A percentile compares a stretch with the other conserved stretches of the same genome.
Evolutionary conservation across 2,329 filamentous ascomycete genomes (phyloP).

Genomic region (Gaeumannomyces tritici): DNA sequence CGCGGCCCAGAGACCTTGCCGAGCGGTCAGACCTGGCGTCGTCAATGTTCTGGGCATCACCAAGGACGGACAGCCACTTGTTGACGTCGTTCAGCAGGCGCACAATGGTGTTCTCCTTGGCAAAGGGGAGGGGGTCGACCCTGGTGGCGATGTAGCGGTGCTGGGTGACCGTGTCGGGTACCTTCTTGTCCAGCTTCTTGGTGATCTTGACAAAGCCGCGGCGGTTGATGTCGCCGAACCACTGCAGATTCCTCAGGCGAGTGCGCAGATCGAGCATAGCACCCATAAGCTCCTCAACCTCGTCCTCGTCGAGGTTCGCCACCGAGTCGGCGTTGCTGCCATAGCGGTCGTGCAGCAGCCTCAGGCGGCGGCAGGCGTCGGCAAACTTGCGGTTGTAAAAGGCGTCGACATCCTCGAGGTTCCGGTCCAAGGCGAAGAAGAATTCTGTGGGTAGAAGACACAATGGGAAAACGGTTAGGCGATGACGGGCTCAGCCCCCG

Average conservation of each 20-base stretch:
- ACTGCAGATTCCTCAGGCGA: constrained; percentile 83
- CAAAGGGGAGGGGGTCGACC: constrained; percentile 81
- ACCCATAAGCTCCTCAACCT: constrained; percentile 83
- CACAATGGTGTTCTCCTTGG: constrained; percentile 52
- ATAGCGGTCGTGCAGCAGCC: constrained; percentile 80
- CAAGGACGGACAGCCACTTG: constrained; percentile 78
- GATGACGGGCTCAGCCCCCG: constrained; percentile 19
- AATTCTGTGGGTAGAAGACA: constrained; percentile 56
- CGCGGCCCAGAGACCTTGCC: constrained; percentile 64
- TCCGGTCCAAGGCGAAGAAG: constrained; percentile 92
- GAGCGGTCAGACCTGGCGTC: constrained; percentile 69
- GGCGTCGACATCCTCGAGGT: constrained; percentile 89
- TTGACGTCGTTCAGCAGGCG: constrained; percentile 59
- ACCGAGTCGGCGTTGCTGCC: constrained; percentile 61
- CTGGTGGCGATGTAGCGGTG: constrained; percentile 82
- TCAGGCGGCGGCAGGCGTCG: constrained; percentile 74
- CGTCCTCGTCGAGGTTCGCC: constrained; percentile 72
- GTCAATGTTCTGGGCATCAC: constrained; percentile 66
- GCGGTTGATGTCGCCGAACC: constrained; percentile 96
- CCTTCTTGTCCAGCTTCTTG: constrained; percentile 97
- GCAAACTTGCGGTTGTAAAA: constrained; percentile 96
- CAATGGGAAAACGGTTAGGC: constrained; percentile 21
- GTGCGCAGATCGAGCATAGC: constrained; percentile 81
- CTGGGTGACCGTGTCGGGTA: constrained; percentile 66
- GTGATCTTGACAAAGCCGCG: constrained; percentile 96